These are phyloP conservation scores for Mortierella sp. DNA, from an alignment of 371 early-diverging fungal genomes.

Conservation along the genomic window DNA sequence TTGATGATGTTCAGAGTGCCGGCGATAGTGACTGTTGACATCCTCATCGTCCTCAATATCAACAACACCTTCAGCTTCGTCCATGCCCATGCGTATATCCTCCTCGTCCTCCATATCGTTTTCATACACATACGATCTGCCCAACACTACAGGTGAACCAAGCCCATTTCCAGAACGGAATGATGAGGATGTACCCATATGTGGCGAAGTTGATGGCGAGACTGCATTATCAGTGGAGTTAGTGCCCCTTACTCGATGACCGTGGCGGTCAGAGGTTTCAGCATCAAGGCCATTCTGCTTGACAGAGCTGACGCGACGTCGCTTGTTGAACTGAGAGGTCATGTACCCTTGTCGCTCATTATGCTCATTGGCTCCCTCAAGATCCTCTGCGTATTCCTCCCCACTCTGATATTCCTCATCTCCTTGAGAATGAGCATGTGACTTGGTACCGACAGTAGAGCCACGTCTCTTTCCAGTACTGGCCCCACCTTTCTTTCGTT, in stretches of 20 bases:
- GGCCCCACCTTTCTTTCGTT: constrained; percentile 20
- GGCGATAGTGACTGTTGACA: neutral
- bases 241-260: constrained; percentile 12
- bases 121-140: neutral
- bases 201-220: constrained; percentile 20
- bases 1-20: neutral
- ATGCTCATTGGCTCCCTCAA: neutral
- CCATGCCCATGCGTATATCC: constrained; percentile 4
- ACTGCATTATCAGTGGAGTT: neutral
- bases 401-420: constrained; percentile 22
- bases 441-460: constrained; percentile 5
- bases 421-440: constrained; percentile 2
- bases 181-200: neutral
- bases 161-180: constrained; percentile 6
- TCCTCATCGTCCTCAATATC: constrained; percentile 27
- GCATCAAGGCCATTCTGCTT: constrained; percentile 4
- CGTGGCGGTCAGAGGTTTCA: constrained; percentile 15
- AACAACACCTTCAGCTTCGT: constrained; percentile 7
- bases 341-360: constrained; percentile 9
- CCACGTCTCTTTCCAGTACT: constrained; percentile 13
- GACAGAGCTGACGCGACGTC: constrained; percentile 9
- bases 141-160: constrained; percentile 25
- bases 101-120: constrained; percentile 2
- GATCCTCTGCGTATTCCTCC: constrained; percentile 6
- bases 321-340: constrained; percentile 10